Percentiles rank a stretch among this genome's conserved stretches.
Evolutionary conservation across 495 filamentous ascomycete genomes (phyloP).

Genomic region (Rhypophila decipiens): DNA sequence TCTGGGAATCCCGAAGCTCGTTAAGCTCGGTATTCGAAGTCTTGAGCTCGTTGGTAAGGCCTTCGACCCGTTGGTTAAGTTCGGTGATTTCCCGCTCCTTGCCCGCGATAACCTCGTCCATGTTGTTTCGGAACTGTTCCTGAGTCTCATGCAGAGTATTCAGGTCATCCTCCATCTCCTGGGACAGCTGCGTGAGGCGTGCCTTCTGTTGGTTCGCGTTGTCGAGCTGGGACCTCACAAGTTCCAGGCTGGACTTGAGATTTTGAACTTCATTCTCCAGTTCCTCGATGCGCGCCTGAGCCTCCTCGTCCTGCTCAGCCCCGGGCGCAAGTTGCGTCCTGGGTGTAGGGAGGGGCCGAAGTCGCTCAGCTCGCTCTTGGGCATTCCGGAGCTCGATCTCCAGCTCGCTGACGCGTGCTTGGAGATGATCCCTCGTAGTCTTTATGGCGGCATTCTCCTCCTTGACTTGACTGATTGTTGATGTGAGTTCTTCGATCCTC

Average conservation of each 20-base stretch:
- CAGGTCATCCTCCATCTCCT: constrained; percentile 81
- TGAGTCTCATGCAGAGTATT: constrained; percentile 70
- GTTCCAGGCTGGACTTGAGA: constrained; percentile 72
- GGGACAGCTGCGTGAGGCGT: constrained; percentile 83
- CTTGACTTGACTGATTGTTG: constrained; percentile 67
- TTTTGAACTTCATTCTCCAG: constrained; percentile 74
- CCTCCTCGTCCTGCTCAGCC: constrained; percentile 40
- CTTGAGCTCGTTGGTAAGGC: constrained; percentile 72
- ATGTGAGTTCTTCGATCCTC: constrained; percentile 79
- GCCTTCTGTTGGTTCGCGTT: constrained; percentile 72
- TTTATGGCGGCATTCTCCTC: constrained; percentile 79
- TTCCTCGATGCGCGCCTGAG: constrained; percentile 73
- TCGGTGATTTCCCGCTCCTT: constrained; percentile 73
- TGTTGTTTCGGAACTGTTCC: constrained; percentile 80
- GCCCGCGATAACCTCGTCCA: constrained; percentile 62
- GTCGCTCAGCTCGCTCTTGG: constrained; percentile 73
- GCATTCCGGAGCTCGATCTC: constrained; percentile 79
- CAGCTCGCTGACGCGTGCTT: constrained; percentile 79
- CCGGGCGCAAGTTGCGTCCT: constrained; percentile 40
- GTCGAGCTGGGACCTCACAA: constrained; percentile 69
- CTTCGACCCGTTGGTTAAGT: constrained; percentile 73
- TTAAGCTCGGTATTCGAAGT: constrained; percentile 74
- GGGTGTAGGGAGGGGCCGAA: constrained; percentile 67
- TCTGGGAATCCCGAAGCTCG: constrained; percentile 66
- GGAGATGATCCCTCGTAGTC: constrained; percentile 80